Base-by-base conservation (phyloP, 208 protist genomes). In the Trypanosoma avium region DNA sequence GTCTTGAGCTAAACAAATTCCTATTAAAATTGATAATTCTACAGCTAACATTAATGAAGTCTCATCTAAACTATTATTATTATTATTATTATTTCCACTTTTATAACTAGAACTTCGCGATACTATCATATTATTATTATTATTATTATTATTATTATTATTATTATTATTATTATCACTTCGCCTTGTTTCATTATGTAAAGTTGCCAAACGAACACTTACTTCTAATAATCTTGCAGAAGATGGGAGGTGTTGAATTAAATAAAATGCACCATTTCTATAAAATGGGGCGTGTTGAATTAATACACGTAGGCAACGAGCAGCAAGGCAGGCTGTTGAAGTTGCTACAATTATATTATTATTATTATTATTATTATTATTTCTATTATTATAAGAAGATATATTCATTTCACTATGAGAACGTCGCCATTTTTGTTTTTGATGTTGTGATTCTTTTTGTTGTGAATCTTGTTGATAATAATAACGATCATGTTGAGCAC, bases 171-270 rank as follows among this genome's bases (percentile, higher is more conserved):
- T 22, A 27, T 42, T 19, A 17, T 60, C 26, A n/a, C 19, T n/a
- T 1, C 1, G 22, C 8, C 30, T 13, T 5, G n/a, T 29, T 43
- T 54, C 59, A 47, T 35, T 32, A 4, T n/a, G 9, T n/a, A n/a
- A n/a, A 22, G 2, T 33, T 4, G 62, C 62, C 10, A 68, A 30
- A 19, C 32, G 38, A 13, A 68, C 36, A 54, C 49, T 61, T 29
- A 53, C 12, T 29, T 68, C 55, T 12, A 68, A 21, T 35, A 68
- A 32, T 4, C 10, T 38, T n/a, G 33, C 10, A 0, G 35, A 5
- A 24, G 62, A 68, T 15, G 62, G 46, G 21, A 58, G 42, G 46
- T 68, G 62, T 29, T 68, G 62, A 12, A 68, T 29, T 2, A 68
- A 19, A 27, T 55, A 59, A 59, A 68, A 68, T 6, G 33, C 62